Evolutionary conservation across 768 basidiomycete species (phyloP).

Genomic region (Phanerodontia chrysosporium): DNA sequence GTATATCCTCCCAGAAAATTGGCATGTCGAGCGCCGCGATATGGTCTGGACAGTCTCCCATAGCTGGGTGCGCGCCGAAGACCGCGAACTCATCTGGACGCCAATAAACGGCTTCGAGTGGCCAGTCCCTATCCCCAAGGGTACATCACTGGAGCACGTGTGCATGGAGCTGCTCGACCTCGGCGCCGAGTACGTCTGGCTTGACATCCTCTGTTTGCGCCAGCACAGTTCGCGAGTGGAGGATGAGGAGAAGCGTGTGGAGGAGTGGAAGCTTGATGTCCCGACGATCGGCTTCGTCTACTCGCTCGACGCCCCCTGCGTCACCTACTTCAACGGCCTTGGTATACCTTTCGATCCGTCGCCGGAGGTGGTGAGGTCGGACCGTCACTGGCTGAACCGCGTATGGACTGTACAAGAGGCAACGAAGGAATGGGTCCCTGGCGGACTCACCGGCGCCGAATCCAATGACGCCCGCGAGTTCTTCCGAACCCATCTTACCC

Average conservation of each 20-base stretch:
- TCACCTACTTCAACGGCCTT: slow-evolving; percentile 3
- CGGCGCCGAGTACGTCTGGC: slow-evolving; percentile 3
- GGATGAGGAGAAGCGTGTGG: not conserved
- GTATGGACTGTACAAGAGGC: slow-evolving; percentile 6
- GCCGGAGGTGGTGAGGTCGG: not conserved
- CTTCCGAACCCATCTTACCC: not conserved
- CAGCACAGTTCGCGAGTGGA: not conserved
- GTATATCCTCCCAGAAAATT: not conserved
- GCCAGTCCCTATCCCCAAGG: slow-evolving; percentile 2
- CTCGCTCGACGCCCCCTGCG: not conserved
- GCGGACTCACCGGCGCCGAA: not conserved
- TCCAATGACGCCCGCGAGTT: no score
- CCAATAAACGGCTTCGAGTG: slow-evolving; percentile 2
- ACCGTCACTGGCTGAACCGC: slow-evolving; percentile 7
- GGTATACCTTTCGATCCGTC: not conserved
- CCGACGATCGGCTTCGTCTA: slow-evolving; percentile 7
- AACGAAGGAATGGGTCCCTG: not conserved
- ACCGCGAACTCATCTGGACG: not conserved
- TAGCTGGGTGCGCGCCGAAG: not conserved
- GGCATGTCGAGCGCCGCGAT: not conserved
- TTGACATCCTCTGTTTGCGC: slow-evolving; percentile 3
- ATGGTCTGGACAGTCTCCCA: not conserved
- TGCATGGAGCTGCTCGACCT: slow-evolving; percentile 7
- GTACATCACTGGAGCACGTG: not conserved
- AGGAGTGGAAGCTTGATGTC: slow-evolving; percentile 8